Conservation (phyloP, 2,329 filamentous ascomycete species). For the Trichophyton benhamiae region DNA sequence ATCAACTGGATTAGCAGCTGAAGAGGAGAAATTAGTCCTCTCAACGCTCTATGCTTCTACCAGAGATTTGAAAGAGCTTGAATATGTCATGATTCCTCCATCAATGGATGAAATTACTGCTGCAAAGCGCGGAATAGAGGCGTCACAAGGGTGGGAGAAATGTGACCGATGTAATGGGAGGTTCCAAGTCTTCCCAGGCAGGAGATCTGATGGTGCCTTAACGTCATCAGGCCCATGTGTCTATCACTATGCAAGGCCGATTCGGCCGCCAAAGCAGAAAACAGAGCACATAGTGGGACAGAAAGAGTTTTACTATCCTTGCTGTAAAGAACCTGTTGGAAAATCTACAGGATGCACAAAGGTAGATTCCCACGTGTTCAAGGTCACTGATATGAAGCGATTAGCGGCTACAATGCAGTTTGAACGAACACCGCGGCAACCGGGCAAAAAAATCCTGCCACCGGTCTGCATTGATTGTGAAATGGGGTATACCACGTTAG, state of each 20-base stretch:
- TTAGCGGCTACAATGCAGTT: slow-evolving; percentile 72
- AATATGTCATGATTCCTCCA: slow-evolving; percentile 60
- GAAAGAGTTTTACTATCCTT: slow-evolving; percentile 55
- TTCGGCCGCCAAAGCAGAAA: slow-evolving; percentile 42
- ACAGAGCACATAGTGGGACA: slow-evolving; percentile 45
- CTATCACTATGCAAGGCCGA: slow-evolving; percentile 65
- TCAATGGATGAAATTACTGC: slow-evolving; percentile 52
- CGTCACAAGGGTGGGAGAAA: slow-evolving; percentile 65
- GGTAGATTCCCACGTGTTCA: slow-evolving; percentile 70
- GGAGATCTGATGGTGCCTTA: slow-evolving; percentile 61
- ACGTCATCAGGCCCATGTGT: slow-evolving; percentile 67
- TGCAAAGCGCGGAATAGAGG: slow-evolving; percentile 52
- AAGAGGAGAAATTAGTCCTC: slow-evolving; percentile 55
- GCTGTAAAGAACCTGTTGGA: slow-evolving; percentile 65
- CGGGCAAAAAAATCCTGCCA: slow-evolving; percentile 18
- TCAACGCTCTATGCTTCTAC: slow-evolving; percentile 15
- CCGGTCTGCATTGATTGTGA: slow-evolving; percentile 86
- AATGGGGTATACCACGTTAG: slow-evolving; percentile 87
- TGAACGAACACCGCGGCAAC: slow-evolving; percentile 51
- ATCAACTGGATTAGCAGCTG: slow-evolving; percentile 52
- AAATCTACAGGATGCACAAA: slow-evolving; percentile 63
- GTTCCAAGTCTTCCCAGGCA: slow-evolving; percentile 85
- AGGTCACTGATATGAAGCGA: slow-evolving; percentile 60
- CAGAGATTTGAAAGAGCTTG: slow-evolving; percentile 20
- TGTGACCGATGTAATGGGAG: slow-evolving; percentile 78